phyloP scores from a whole-genome alignment of 441 rosid species.

The Daphne laureola region DNA sequence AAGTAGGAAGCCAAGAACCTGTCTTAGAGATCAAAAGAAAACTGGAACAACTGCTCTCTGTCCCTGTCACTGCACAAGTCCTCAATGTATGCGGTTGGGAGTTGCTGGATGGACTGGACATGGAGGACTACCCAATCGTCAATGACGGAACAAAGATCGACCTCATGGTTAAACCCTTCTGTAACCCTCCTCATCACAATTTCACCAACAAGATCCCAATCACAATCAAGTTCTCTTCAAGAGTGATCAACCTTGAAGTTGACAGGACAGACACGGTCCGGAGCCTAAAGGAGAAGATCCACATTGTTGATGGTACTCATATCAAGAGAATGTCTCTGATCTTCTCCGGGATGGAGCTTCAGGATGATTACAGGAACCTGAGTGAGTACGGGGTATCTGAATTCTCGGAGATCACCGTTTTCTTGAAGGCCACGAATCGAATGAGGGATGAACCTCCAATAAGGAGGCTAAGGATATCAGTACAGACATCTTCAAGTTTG shows the following conservation, averaged over 20 bases:
- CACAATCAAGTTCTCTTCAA: conserved; percentile 45
- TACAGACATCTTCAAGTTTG: conserved; percentile 64
- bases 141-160: conserved; percentile 55
- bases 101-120: conserved; percentile 71
- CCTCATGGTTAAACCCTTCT: conserved; percentile 37
- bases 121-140: conserved; percentile 77
- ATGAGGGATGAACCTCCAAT: conserved; percentile 30
- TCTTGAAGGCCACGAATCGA: conserved; percentile 31
- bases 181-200: conserved; percentile 6
- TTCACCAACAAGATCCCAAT: conserved; percentile 25
- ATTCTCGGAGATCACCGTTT: conserved; percentile 54
- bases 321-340: conserved; percentile 54
- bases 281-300: conserved; percentile 77
- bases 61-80: conserved; percentile 42
- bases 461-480: conserved; percentile 33
- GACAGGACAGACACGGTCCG: conserved; percentile 65
- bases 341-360: conserved; percentile 46
- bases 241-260: conserved; percentile 38
- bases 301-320: conserved; percentile 50
- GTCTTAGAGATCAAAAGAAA: conserved; percentile 44
- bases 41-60: conserved; percentile 34
- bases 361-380: conserved; percentile 58
- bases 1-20: conserved; percentile 40
- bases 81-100: conserved; percentile 72
- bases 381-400: conserved; percentile 55